A percentile compares a stretch with the other conserved stretches of the same genome.
Conservation (phyloP, 1,284 basidiomycete genomes). For the Tetrapyrgos nigripes region DNA sequence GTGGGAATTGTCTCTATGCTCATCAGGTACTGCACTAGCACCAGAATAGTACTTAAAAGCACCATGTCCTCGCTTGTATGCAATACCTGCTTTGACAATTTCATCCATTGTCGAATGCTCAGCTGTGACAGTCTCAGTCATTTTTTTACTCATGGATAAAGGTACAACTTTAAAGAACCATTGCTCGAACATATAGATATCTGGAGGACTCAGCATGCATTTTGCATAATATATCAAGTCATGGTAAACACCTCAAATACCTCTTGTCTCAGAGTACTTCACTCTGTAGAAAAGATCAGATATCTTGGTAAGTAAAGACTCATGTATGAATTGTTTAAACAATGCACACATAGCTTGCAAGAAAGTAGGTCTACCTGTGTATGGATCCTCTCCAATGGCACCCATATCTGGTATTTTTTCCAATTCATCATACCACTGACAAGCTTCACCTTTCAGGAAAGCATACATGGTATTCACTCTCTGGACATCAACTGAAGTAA, state of each 20-base stretch:
- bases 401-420: slow-evolving; percentile 2
- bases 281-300: too few species aligned
- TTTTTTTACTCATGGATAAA: background rate
- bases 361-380: too few species aligned
- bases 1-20: background rate
- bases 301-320: too few species aligned
- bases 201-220: background rate
- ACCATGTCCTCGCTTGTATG: background rate
- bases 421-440: slow-evolving; percentile 8
- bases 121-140: background rate
- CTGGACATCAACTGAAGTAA: slow-evolving; percentile 1
- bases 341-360: too few species aligned
- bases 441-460: slow-evolving; percentile 3
- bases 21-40: background rate
- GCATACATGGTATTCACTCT: background rate
- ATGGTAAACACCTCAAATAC: background rate
- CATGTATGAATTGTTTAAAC: too few species aligned
- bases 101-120: background rate
- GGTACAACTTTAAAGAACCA: background rate
- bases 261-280: background rate
- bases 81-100: background rate
- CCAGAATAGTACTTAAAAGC: background rate
- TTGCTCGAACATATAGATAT: background rate
- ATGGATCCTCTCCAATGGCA: too few species aligned
- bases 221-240: background rate